These are phyloP conservation scores for Acacia crassicarpa DNA, from an alignment of 306 rosid species.

Conservation along the genomic window DNA sequence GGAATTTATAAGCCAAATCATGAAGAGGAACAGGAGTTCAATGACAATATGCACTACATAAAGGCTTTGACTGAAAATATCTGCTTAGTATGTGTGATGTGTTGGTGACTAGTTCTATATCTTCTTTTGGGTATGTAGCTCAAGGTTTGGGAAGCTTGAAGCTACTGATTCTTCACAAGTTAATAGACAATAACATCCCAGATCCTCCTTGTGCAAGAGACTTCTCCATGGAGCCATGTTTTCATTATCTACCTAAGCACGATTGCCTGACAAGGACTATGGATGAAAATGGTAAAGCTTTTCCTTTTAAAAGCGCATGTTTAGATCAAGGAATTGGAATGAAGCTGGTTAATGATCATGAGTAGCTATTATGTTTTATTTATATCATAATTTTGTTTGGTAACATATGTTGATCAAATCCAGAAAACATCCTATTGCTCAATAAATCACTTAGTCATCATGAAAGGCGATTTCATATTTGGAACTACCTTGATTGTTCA, in stretches of 20 bases:
- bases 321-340: too few relatives aligned
- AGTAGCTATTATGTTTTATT: too few relatives aligned
- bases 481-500: too few relatives aligned
- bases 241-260: constrained; percentile 45
- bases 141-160: too few relatives aligned
- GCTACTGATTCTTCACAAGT: neutral
- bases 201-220: constrained; percentile 14
- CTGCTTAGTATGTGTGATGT: constrained; percentile 25
- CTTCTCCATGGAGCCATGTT: constrained; percentile 55
- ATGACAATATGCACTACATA: constrained; percentile 42
- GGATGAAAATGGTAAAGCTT: constrained; percentile 29
- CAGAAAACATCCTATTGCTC: too few relatives aligned
- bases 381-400: too few relatives aligned
- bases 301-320: constrained; percentile 27
- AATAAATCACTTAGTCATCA: too few relatives aligned
- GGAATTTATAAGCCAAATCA: constrained; percentile 46
- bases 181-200: constrained; percentile 9
- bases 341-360: too few relatives aligned
- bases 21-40: constrained; percentile 46
- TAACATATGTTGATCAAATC: too few relatives aligned
- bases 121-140: too few relatives aligned
- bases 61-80: constrained; percentile 47
- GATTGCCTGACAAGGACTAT: constrained; percentile 43
- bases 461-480: too few relatives aligned
- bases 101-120: too few relatives aligned